These are phyloP conservation scores for Harrya chromipes DNA, from an alignment of 768 basidiomycete genomes.

Conservation along the genomic window DNA sequence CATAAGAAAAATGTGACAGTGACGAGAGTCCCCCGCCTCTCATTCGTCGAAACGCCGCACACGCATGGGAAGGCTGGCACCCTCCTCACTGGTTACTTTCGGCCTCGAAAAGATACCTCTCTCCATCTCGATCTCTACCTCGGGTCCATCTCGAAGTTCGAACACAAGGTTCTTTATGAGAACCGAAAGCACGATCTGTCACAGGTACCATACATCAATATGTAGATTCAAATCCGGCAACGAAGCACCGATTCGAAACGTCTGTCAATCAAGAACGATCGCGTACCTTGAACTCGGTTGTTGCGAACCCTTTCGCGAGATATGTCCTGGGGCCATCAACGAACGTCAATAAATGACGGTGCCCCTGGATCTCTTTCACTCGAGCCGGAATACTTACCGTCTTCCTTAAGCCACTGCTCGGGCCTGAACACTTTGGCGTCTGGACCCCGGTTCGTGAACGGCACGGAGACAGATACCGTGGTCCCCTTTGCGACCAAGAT, in stretches of 20 bases:
- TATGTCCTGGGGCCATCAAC: constrained; percentile 51
- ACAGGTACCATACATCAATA: neutral
- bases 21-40: too few relatives aligned
- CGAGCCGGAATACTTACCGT: constrained; percentile 18
- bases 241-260: too few relatives aligned
- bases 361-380: constrained; percentile 44
- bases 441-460: constrained; percentile 52
- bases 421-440: constrained; percentile 57
- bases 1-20: too few relatives aligned
- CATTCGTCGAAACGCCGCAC: constrained; percentile 24
- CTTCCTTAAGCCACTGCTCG: constrained; percentile 53
- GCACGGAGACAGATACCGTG: constrained; percentile 40
- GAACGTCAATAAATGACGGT: constrained; percentile 51
- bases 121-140: constrained; percentile 10
- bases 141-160: constrained; percentile 19
- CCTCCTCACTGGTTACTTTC: constrained; percentile 22
- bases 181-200: constrained; percentile 42
- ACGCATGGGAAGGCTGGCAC: constrained; percentile 28
- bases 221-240: too few relatives aligned
- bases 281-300: constrained; percentile 34
- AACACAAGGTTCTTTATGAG: constrained; percentile 34
- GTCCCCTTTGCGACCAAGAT: constrained; percentile 48
- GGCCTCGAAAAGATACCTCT: constrained; percentile 21
- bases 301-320: constrained; percentile 46
- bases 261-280: constrained; percentile 1